Conservation (phyloP, 495 filamentous ascomycete genomes). For the Elasticomyces elasticus region DNA sequence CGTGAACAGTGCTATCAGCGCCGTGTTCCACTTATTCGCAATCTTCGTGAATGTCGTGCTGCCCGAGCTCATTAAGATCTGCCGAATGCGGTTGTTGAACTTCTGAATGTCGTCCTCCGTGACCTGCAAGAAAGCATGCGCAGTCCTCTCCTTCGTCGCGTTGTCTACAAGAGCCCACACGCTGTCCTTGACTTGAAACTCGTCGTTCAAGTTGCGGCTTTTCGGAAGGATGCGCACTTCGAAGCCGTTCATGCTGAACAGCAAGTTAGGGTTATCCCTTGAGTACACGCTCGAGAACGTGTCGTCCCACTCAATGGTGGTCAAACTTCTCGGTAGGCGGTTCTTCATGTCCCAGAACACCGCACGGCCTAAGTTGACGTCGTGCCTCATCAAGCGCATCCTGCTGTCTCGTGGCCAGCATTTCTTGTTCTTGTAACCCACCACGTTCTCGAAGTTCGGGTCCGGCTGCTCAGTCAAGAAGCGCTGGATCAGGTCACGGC, state of each 20-base stretch:
- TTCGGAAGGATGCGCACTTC: constrained; percentile 97
- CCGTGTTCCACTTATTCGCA: constrained; percentile 99
- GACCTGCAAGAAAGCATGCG: constrained; percentile 95
- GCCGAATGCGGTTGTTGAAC: constrained; percentile 97
- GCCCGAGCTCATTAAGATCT: constrained; percentile 98
- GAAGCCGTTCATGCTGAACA: constrained; percentile 98
- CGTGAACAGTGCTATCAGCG: constrained; percentile 95
- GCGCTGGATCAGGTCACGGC: constrained; percentile 89
- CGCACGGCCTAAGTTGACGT: constrained; percentile 94
- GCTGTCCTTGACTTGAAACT: constrained; percentile 94
- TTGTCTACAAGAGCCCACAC: constrained; percentile 97
- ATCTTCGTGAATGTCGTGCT: constrained; percentile 99
- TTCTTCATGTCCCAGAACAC: constrained; percentile 99
- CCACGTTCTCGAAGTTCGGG: constrained; percentile 99
- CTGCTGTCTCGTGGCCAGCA: constrained; percentile 97
- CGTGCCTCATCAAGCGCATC: constrained; percentile 98
- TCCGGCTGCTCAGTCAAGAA: constrained; percentile 98
- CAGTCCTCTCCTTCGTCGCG: constrained; percentile 89
- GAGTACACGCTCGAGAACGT: constrained; percentile 99
- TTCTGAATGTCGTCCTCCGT: constrained; percentile 98
- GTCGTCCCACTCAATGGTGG: constrained; percentile 98
- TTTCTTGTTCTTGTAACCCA: constrained; percentile 98
- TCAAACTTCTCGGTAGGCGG: constrained; percentile 82
- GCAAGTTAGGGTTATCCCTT: constrained; percentile 90
- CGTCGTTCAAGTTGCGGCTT: constrained; percentile 86